Base-by-base conservation (phyloP, 495 filamentous ascomycete species). In the Aspergillus nidulans region DNA sequence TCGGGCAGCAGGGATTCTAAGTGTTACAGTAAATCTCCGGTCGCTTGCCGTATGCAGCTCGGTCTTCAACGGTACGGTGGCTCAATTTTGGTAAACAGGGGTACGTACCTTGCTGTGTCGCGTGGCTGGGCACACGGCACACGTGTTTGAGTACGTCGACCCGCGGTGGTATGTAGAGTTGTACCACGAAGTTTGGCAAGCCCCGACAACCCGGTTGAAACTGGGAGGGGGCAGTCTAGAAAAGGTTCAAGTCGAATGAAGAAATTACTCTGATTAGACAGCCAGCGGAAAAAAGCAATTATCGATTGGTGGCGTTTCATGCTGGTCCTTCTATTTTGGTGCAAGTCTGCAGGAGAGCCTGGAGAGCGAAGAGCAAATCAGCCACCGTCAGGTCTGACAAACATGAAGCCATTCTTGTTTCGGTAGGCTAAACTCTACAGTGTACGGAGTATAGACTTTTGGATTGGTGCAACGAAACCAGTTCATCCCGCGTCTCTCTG, bases 361-460 rank as follows among this genome's bases (percentile, higher is more conserved):
- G n/a, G n/a, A n/a, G n/a, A n/a, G 42, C 6, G 25, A 45, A 24
- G n/a, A 49, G n/a, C 6, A n/a, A n/a, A n/a, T n/a, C n/a, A n/a
- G n/a, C n/a, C n/a, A n/a, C n/a, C n/a, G n/a, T n/a, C n/a, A n/a
- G n/a, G n/a, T 30, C 36, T 53, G 40, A 53, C 50, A 45, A 26
- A 25, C 38, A 53, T 52, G n/a, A n/a, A n/a, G n/a, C 30, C 15
- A 53, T 53, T 40, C 50, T 40, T 26, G 40, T 28, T 41, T 7
- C 13, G 36, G n/a, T n/a, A n/a, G n/a, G n/a, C n/a, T n/a, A n/a
- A 34, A 34, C 30, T 34, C 30, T 34, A 12, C 30, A n/a, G n/a
- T n/a, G n/a, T n/a, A n/a, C n/a, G 26, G 26, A 28, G 30, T 34
- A 34, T 34, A 34, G 30, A 34, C 30, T 34, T n/a, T 34, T 12